These are phyloP conservation scores for Lachnellula willkommii DNA, from an alignment of 2,329 filamentous ascomycete genomes.

Conservation along the genomic window DNA sequence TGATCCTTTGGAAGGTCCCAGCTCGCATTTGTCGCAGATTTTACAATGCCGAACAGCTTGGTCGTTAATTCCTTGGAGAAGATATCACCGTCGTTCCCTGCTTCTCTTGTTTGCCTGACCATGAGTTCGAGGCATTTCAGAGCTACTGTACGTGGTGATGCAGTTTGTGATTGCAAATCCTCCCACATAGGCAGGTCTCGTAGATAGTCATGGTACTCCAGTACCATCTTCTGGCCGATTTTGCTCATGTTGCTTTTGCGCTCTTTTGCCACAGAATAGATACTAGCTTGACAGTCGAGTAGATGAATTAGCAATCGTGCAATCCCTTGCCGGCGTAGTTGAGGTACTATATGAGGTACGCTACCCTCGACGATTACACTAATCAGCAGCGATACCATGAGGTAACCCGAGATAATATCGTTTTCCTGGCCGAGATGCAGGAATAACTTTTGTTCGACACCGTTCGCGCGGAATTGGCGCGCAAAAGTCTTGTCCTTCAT, in stretches of 20 bases:
- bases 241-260: conserved; percentile 65
- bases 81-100: conserved; percentile 44
- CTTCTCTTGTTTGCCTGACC: conserved; percentile 45
- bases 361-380: conserved; percentile 57
- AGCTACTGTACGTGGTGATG: conserved; percentile 60
- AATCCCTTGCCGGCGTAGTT: conserved; percentile 51
- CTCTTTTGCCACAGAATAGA: conserved; percentile 57
- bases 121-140: conserved; percentile 59
- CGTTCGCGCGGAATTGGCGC: conserved; percentile 67
- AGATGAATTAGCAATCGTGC: conserved; percentile 51
- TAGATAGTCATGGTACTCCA: conserved; percentile 49
- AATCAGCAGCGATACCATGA: conserved; percentile 58
- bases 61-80: conserved; percentile 45
- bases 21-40: conserved; percentile 17
- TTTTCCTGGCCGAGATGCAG: conserved; percentile 53
- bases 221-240: conserved; percentile 52
- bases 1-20: conserved; percentile 21
- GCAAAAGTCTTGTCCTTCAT: conserved; percentile 59
- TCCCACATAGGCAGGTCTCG: conserved; percentile 56
- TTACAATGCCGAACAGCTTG: conserved; percentile 43
- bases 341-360: conserved; percentile 53
- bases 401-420: conserved; percentile 58
- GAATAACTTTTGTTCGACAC: conserved; percentile 64
- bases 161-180: conserved; percentile 39
- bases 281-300: conserved; percentile 48